Conservation (phyloP, 257 asterid species). For the Solanum sparsipilum region DNA sequence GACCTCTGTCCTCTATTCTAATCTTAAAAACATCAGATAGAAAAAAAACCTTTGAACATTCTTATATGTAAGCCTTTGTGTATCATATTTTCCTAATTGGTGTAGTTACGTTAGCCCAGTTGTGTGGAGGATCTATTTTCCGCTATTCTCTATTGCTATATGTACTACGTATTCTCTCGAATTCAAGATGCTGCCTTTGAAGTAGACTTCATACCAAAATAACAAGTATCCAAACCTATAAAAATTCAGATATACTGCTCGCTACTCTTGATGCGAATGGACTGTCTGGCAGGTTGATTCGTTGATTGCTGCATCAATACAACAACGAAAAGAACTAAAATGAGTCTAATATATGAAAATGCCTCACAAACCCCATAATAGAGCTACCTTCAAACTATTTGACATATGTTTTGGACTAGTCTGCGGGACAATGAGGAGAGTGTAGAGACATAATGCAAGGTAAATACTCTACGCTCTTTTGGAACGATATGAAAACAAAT, state of each 20-base stretch:
- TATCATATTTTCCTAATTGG: slow-evolving; percentile 12
- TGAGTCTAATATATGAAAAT: not conserved
- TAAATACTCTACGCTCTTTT: not conserved
- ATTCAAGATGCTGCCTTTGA: slow-evolving; percentile 16
- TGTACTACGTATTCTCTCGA: slow-evolving; percentile 18
- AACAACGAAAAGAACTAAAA: not conserved
- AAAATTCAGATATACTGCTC: slow-evolving; percentile 42
- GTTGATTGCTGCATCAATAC: slow-evolving; percentile 33
- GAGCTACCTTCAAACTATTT: not conserved
- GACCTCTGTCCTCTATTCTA: slow-evolving; percentile 4
- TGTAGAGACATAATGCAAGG: not conserved
- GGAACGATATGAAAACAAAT: not conserved
- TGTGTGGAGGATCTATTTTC: slow-evolving; percentile 16
- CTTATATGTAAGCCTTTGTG: slow-evolving; percentile 23
- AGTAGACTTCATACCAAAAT: slow-evolving; percentile 18
- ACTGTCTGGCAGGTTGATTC: slow-evolving; percentile 59
- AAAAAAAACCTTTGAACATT: slow-evolving; percentile 1
- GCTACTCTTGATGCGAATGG: slow-evolving; percentile 44
- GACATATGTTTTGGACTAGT: not conserved
- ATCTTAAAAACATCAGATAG: not conserved
- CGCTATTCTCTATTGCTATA: slow-evolving; percentile 8
- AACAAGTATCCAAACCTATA: slow-evolving; percentile 17
- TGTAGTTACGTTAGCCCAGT: not conserved
- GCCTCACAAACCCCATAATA: not conserved
- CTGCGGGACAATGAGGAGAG: not conserved